phyloP scores from a whole-genome alignment of 225 moss, liverwort and hornwort species.

The Pleurozium schreberi region DNA sequence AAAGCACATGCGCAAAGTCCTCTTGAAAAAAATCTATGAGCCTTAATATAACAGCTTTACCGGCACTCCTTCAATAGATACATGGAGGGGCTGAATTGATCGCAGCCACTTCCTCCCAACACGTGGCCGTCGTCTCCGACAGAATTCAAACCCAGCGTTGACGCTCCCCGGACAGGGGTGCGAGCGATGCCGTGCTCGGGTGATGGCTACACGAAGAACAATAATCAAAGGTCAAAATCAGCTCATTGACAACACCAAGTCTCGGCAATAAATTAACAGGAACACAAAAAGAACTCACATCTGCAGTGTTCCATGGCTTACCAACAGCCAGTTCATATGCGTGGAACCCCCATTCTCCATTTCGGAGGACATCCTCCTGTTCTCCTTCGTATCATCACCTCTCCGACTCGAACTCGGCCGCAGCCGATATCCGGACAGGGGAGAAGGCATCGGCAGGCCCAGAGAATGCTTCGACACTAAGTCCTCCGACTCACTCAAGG shows the following conservation, averaged over 20 bases:
- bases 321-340: conserved; percentile 72
- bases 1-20: neutral
- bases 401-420: conserved; percentile 27
- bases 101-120: conserved; percentile 47
- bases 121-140: conserved; percentile 39
- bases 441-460: conserved; percentile 52
- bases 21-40: neutral
- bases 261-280: fast-evolving
- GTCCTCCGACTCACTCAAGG: conserved; percentile 51
- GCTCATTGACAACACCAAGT: neutral
- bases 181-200: conserved; percentile 63
- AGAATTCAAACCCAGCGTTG: conserved; percentile 36
- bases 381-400: conserved; percentile 65
- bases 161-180: conserved; percentile 45
- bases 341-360: conserved; percentile 40
- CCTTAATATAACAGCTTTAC: conserved; percentile 23
- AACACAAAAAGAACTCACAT: neutral
- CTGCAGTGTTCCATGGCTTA: conserved; percentile 1
- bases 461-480: conserved; percentile 33
- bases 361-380: conserved; percentile 36
- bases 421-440: conserved; percentile 48
- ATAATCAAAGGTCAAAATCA: neutral
- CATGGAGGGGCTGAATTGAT: conserved; percentile 88
- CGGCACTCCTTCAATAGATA: conserved; percentile 92
- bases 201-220: conserved; percentile 44